Evolutionary conservation across 495 filamentous ascomycete species (phyloP).

Genomic region (Pyrenopolyporus hunteri): DNA sequence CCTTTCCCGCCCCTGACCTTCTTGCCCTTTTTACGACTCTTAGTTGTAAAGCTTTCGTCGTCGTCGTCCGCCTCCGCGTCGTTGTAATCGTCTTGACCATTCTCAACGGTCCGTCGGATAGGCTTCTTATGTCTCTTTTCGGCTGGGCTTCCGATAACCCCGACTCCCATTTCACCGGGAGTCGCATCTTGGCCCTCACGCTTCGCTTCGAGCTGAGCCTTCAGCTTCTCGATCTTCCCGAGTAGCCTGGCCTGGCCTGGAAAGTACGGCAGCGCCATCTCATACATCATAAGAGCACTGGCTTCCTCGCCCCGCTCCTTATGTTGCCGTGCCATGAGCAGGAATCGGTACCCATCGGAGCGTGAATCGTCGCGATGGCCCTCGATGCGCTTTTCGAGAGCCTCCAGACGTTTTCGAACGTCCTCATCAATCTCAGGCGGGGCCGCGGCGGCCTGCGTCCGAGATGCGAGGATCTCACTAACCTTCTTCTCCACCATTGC

Average conservation of each 20-base stretch:
- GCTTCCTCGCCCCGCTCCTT: slow-evolving; percentile 78
- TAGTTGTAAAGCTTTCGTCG: slow-evolving; percentile 50
- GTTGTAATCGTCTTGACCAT: slow-evolving; percentile 40
- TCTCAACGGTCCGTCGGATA: slow-evolving; percentile 8
- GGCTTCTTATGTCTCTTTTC: slow-evolving; percentile 32
- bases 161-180: slow-evolving; percentile 14
- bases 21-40: slow-evolving; percentile 43
- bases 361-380: slow-evolving; percentile 71
- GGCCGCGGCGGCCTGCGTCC: slow-evolving; percentile 55
- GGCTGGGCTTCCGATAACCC: not conserved
- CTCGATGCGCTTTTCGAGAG: slow-evolving; percentile 83
- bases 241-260: slow-evolving; percentile 82
- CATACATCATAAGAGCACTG: slow-evolving; percentile 84
- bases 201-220: slow-evolving; percentile 62
- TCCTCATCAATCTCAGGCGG: slow-evolving; percentile 71
- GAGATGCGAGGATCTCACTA: slow-evolving; percentile 80
- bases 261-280: slow-evolving; percentile 82
- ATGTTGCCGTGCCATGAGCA: slow-evolving; percentile 92
- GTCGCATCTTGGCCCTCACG: slow-evolving; percentile 33
- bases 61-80: slow-evolving; percentile 56
- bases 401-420: slow-evolving; percentile 79
- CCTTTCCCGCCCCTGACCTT: slow-evolving; percentile 42
- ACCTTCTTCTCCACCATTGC: slow-evolving; percentile 92
- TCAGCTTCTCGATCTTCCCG: slow-evolving; percentile 74
- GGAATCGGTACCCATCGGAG: slow-evolving; percentile 79